Base-by-base conservation (phyloP, 345 rosid species). In the Cochlearia excelsa region DNA sequence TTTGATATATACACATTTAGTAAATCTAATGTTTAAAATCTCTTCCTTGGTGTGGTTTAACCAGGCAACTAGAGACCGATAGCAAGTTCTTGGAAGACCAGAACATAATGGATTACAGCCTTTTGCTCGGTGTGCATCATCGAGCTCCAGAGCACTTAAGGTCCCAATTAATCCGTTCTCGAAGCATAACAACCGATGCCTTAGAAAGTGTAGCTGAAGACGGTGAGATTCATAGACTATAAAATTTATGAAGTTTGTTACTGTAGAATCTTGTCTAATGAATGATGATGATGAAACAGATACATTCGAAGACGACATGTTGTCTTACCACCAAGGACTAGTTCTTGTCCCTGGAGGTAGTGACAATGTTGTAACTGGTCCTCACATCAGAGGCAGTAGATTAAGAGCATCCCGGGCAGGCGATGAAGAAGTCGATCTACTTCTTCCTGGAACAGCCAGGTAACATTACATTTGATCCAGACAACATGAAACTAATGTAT, bases 371-470 rank as follows among this genome's bases (percentile, higher is more conserved):
- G 86, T 87, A 43, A 91, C 81, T 43, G 95, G 97, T 29, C 73
- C 99, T 66, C 99, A 89, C 68, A 79, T 93, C 11, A 78, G 97
- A 75, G 99, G 99, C 44, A 85, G 97, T 59, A 81, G 94, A 56
- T 70, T 93, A 65, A 79, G 95, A 55, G 91, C 95, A 28, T 86
- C 92, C 3, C 77, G 92, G 52, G 90, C 68, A 16, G 96, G 98
- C 27, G 80, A 84, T 57, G 95, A 85, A 81, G 99, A 83, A 77
- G 99, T 93, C 11, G 97, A 93, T 78, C 99, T 93, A 62, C 95
- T 93, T 58, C 97, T 93, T 16, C 99, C 97, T 9, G 99, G 95
- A 39, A 93, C 99, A 57, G 99, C 95, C 61, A 87, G 99, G 99
- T 89, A 83, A 64, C 64, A 45, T 33, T 33, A 33, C 35, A 35